Evolutionary conservation across 2,329 filamentous ascomycete species (phyloP).

Genomic region (Saccharata proteae): DNA sequence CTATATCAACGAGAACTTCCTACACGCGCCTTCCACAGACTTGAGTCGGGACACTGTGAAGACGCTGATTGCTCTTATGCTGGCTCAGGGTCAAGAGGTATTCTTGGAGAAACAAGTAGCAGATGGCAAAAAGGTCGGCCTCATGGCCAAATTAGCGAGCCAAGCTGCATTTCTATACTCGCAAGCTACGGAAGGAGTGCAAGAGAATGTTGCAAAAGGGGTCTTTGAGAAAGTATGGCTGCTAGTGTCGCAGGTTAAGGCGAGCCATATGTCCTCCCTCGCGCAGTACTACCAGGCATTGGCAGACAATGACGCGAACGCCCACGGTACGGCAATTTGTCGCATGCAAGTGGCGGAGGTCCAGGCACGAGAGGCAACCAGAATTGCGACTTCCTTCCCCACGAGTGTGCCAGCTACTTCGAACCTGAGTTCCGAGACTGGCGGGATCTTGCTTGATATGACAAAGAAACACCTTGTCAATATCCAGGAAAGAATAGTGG

Average conservation of each 20-base stretch:
- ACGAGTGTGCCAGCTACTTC: constrained; percentile 65
- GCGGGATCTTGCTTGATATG: constrained; percentile 60
- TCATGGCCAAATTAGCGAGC: constrained; percentile 85
- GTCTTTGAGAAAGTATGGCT: constrained; percentile 95
- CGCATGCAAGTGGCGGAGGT: constrained; percentile 71
- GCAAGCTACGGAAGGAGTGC: constrained; percentile 78
- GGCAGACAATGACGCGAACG: constrained; percentile 78
- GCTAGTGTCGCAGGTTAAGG: constrained; percentile 74
- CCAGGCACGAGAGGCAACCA: constrained; percentile 65
- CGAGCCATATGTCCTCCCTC: constrained; percentile 68
- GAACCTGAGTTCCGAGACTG: constrained; percentile 73
- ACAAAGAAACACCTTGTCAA: constrained; percentile 70
- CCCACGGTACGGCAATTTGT: constrained; percentile 74
- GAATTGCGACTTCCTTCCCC: constrained; percentile 68
- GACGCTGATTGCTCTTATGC: constrained; percentile 79
- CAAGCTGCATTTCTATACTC: constrained; percentile 81
- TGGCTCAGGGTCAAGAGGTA: constrained; percentile 93
- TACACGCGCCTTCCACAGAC: constrained; percentile 94
- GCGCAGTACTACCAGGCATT: constrained; percentile 91
- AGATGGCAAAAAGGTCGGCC: constrained; percentile 82
- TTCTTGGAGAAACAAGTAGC: constrained; percentile 93
- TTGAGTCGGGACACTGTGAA: constrained; percentile 92
- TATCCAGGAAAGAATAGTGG: constrained; percentile 67
- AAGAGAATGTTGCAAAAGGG: constrained; percentile 81
- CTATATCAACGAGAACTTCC: constrained; percentile 99